Evolutionary conservation across 495 filamentous ascomycete genomes (phyloP).

Genomic region (Tuber umbilicatum): DNA sequence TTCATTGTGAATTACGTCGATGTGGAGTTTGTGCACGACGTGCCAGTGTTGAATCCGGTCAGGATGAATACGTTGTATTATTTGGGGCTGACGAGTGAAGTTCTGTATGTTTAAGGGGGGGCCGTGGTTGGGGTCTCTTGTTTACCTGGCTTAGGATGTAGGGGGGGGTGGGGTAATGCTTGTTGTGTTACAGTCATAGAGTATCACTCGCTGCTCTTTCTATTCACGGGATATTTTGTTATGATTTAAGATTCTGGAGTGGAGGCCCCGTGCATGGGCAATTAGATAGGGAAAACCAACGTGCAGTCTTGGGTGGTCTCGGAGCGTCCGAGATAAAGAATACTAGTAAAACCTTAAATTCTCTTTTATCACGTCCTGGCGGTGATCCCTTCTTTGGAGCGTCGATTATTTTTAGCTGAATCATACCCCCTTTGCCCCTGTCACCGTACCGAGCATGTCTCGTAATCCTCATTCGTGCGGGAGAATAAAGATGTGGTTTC

Average conservation of each 20-base stretch:
- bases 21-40: constrained; percentile 10
- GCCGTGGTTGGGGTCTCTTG: background rate
- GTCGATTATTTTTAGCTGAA: background rate
- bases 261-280: too few relatives aligned
- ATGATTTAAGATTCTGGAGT: background rate
- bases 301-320: background rate
- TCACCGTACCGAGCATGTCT: too few relatives aligned
- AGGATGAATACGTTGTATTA: constrained; percentile 15
- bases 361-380: background rate
- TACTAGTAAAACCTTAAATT: background rate
- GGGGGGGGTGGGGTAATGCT: background rate
- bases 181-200: background rate
- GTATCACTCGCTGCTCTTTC: constrained; percentile 3
- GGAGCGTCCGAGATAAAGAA: background rate
- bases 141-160: background rate
- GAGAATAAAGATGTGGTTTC: background rate
- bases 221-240: background rate
- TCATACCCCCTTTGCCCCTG: background rate
- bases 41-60: constrained; percentile 15
- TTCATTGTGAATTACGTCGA: constrained; percentile 24
- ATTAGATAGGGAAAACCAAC: background rate
- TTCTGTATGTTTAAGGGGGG: constrained; percentile 10
- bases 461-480: background rate
- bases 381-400: background rate
- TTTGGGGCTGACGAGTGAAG: constrained; percentile 16